phyloP scores from a whole-genome alignment of 2,329 filamentous ascomycete genomes.

The Alternaria atra region DNA sequence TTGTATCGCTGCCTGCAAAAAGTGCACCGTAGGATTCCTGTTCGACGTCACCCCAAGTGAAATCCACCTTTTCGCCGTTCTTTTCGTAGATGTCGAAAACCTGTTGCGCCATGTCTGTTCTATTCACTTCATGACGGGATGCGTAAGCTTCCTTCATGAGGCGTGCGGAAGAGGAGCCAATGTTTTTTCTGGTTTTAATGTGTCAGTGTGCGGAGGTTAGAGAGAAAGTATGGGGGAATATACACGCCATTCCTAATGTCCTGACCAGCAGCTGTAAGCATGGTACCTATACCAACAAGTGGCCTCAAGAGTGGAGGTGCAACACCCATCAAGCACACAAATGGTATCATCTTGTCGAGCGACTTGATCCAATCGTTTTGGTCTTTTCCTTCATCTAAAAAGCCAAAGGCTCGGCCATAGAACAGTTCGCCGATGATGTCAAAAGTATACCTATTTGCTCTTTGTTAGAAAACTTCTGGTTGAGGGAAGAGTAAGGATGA shows the following conservation, averaged over 20 bases:
- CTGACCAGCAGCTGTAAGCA: not conserved
- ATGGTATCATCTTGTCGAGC: conserved; percentile 48
- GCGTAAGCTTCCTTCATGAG: conserved; percentile 9
- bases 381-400: conserved; percentile 27
- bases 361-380: conserved; percentile 29
- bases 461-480: not conserved
- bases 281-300: conserved; percentile 2
- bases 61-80: conserved; percentile 46
- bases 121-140: conserved; percentile 7
- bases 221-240: not conserved
- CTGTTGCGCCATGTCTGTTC: conserved; percentile 42
- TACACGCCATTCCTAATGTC: not conserved
- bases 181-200: conserved; percentile 28
- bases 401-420: conserved; percentile 27
- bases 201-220: not conserved
- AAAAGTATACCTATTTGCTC: conserved; percentile 27
- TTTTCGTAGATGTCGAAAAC: conserved; percentile 40
- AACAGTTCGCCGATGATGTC: conserved; percentile 29
- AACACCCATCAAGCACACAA: conserved; percentile 18
- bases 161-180: not conserved
- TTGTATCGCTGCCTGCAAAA: conserved; percentile 50
- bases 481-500: not conserved
- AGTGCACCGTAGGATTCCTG: conserved; percentile 38
- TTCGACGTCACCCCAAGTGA: conserved; percentile 36
- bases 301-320: conserved; percentile 17